Percentiles rank a stretch among this genome's conserved stretches.
Evolutionary conservation across 2,329 filamentous ascomycete genomes (phyloP).

Genomic region (Tolypocladium guangdongense): DNA sequence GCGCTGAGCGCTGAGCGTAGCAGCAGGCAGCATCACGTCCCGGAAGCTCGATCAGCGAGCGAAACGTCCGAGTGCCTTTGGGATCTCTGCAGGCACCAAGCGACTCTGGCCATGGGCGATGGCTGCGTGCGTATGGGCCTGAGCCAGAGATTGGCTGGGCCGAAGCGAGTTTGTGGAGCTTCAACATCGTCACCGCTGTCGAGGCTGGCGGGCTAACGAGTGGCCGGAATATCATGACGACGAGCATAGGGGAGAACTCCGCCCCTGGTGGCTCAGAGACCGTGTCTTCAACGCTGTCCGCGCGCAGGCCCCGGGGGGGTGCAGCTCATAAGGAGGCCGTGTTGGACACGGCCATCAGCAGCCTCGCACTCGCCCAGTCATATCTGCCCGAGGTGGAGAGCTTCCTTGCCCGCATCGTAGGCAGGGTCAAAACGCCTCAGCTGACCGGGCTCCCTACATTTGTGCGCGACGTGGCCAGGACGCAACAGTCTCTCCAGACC

Average conservation of each 20-base stretch:
- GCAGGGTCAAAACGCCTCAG: constrained; percentile 3
- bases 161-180: neutral
- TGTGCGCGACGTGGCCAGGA: constrained; percentile 9
- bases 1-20: too few species aligned
- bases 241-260: neutral
- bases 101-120: neutral
- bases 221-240: neutral
- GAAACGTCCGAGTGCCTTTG: neutral
- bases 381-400: constrained; percentile 10
- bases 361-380: constrained; percentile 3
- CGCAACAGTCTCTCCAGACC: constrained; percentile 6
- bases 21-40: neutral
- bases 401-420: constrained; percentile 5
- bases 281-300: neutral
- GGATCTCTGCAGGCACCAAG: neutral
- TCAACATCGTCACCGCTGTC: neutral
- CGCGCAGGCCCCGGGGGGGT: neutral
- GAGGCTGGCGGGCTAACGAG: neutral
- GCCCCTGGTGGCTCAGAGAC: neutral
- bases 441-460: constrained; percentile 12
- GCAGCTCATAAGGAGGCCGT: constrained; percentile 1
- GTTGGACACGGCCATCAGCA: constrained; percentile 4
- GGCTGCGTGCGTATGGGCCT: neutral
- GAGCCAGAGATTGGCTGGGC: neutral
- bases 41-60: neutral